A percentile compares a stretch with the other conserved stretches of the same genome.
Conservation (phyloP, 306 rosid genomes). For the Trifolium repens region DNA sequence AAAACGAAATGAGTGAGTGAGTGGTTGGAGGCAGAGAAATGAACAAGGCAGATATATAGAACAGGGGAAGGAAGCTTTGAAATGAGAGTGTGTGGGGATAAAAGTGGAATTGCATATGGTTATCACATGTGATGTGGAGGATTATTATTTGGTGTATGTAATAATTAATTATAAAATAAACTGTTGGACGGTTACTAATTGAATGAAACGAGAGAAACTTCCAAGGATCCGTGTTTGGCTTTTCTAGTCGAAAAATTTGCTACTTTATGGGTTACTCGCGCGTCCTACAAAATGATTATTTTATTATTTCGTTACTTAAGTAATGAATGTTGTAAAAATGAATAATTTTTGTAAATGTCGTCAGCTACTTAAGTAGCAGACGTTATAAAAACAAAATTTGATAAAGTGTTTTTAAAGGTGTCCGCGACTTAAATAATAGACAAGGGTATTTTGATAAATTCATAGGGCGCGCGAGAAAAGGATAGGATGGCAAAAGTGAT, state of each 20-base stretch:
- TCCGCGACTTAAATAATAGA: too few relatives aligned
- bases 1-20: not conserved
- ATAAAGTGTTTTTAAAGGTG: too few relatives aligned
- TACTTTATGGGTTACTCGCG: too few relatives aligned
- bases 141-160: not conserved
- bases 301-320: too few relatives aligned
- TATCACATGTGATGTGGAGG: not conserved
- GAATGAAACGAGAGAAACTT: not conserved
- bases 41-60: not conserved
- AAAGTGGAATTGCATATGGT: slow-evolving; percentile 11
- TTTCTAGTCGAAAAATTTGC: not conserved
- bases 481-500: too few relatives aligned
- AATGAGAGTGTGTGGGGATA: slow-evolving; percentile 1
- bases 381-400: too few relatives aligned
- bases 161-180: not conserved
- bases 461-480: too few relatives aligned
- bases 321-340: too few relatives aligned
- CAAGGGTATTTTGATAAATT: too few relatives aligned
- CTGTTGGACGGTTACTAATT: not conserved
- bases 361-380: too few relatives aligned
- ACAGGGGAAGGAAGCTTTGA: not conserved
- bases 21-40: not conserved
- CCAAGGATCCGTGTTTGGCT: not conserved
- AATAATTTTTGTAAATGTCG: too few relatives aligned
- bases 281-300: too few relatives aligned